These are phyloP conservation scores for Brassica carinata DNA, from an alignment of 345 rosid species.

Conservation along the genomic window DNA sequence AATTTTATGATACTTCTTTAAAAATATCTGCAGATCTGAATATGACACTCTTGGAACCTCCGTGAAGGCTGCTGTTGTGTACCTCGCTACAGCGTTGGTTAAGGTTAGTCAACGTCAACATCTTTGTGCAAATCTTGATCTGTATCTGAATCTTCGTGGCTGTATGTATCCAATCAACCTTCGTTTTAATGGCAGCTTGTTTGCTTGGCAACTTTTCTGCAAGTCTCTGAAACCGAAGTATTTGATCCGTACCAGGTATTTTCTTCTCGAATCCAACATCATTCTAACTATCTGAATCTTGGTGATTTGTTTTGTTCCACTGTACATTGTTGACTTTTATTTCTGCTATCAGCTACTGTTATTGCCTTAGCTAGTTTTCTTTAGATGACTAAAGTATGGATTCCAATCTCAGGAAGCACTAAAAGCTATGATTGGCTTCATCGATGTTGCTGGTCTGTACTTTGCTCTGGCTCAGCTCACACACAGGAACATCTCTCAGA, in stretches of 20 bases:
- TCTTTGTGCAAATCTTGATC: background rate
- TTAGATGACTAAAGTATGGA: slow-evolving; percentile 1
- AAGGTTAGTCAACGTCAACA: slow-evolving; percentile 57
- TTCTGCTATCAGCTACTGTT: background rate
- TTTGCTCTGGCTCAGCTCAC: slow-evolving; percentile 89
- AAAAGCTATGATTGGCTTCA: slow-evolving; percentile 91
- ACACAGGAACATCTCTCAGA: slow-evolving; percentile 94
- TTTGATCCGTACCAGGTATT: slow-evolving; percentile 93
- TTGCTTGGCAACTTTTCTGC: slow-evolving; percentile 90
- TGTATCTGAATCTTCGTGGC: background rate
- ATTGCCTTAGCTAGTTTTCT: background rate
- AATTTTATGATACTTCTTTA: background rate
- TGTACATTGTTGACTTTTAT: background rate
- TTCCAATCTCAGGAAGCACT: slow-evolving; percentile 63
- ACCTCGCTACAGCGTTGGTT: slow-evolving; percentile 84
- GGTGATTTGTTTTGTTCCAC: background rate
- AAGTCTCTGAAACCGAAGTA: slow-evolving; percentile 83
- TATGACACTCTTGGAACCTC: slow-evolving; percentile 97
- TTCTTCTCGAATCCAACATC: background rate
- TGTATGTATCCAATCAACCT: background rate
- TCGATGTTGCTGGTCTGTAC: slow-evolving; percentile 96
- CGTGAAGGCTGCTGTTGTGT: slow-evolving; percentile 84
- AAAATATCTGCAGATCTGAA: slow-evolving; percentile 64
- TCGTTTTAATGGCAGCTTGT: slow-evolving; percentile 66
- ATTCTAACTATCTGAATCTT: too few relatives aligned